Base-by-base conservation (phyloP, 441 rosid genomes). In the Aquilaria agallochum region DNA sequence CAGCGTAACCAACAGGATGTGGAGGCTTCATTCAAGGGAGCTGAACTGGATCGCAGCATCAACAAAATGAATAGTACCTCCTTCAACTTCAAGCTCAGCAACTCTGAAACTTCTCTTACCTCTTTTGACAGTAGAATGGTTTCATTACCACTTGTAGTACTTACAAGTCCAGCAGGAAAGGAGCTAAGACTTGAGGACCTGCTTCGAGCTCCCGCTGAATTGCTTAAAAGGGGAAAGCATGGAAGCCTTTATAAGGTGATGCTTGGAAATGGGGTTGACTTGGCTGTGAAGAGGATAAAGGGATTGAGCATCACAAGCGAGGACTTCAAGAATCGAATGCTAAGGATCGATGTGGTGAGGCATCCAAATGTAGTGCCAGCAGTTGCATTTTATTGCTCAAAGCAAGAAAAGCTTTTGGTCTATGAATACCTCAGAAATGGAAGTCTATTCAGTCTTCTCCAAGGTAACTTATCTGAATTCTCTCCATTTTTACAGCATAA, bases 191-290 rank as follows among this genome's bases (percentile, higher is more conserved):
- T 84, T 2, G 82, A 84, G 52, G 85, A 83, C 58, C 67, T 87
- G 81, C 88, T 87, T 63, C 72, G 68, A 56, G 88, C 87, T 55
- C 90, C 87, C 0, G 88, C 90, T 0, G 81, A 80, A 42, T 69
- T 79, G 67, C 77, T 84, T 11, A 86, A 86, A n/a, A 79, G 74
- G 64, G 81, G 87, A 58, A 84, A 76, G 62, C 81, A 79, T 44
- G 90, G 89, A 50, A 84, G 85, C 68, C 78, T 81, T 31, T 87
- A 82, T 69, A 80, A 78, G 74, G 90, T 81, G 13, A 52, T 56
- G 72, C 72, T 81, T 27, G 67, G 62, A 4, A 69, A 71, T 5
- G 85, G 79, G 31, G 31, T 45, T 49, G 34, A 33, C 53, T 56
- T 84, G 80, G 82, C 76, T 1, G 85, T 82, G 65, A 87, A 84